These are phyloP conservation scores for Primulina huaijiensis DNA, from an alignment of 257 asterid species.

Conservation along the genomic window DNA sequence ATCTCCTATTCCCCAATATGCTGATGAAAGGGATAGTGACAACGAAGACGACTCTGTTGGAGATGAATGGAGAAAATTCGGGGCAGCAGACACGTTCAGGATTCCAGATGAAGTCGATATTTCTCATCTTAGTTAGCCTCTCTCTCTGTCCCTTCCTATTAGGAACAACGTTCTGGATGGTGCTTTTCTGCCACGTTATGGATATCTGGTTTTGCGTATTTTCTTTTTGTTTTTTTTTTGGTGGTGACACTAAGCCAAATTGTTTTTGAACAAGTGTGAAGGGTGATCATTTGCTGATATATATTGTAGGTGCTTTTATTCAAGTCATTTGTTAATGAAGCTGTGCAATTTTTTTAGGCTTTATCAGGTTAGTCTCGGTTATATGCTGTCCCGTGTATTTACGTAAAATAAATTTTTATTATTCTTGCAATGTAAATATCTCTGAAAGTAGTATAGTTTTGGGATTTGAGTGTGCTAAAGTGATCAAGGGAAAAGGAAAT, in stretches of 20 bases:
- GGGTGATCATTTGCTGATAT: too few species aligned
- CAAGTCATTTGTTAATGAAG: background rate
- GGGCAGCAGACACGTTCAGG: slow-evolving; percentile 78
- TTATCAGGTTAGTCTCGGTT: background rate
- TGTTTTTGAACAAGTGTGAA: too few species aligned
- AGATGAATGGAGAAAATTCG: slow-evolving; percentile 71
- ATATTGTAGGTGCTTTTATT: too few species aligned
- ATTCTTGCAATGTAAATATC: background rate
- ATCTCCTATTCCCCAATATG: slow-evolving; percentile 33
- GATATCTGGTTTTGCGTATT: background rate
- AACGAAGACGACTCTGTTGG: slow-evolving; percentile 47
- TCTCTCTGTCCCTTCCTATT: background rate
- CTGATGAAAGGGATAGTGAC: slow-evolving; percentile 53
- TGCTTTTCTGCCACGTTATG: background rate
- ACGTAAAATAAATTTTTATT: too few species aligned
- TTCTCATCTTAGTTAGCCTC: slow-evolving; percentile 58
- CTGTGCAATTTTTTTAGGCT: background rate
- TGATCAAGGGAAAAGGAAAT: too few species aligned
- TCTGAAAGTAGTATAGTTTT: too few species aligned
- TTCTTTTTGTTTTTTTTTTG: too few species aligned
- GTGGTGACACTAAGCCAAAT: background rate
- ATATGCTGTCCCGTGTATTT: background rate
- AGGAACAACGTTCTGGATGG: background rate
- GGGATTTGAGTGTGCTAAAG: too few species aligned
- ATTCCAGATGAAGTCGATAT: slow-evolving; percentile 79